phyloP scores from a whole-genome alignment of 768 basidiomycete species.

The Porphyrellus cyaneotinctus region DNA sequence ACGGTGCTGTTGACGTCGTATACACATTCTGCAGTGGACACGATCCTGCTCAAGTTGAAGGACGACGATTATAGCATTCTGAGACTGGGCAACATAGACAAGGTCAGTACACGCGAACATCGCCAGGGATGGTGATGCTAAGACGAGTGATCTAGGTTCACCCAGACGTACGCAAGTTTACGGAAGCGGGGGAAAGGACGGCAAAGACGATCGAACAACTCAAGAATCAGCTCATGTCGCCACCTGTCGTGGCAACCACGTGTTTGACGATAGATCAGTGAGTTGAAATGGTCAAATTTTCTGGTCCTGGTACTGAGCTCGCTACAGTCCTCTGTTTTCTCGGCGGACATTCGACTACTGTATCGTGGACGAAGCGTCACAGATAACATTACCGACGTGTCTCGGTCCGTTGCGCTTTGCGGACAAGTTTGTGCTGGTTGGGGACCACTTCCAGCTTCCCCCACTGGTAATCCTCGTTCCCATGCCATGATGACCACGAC shows the following conservation, averaged over 20 bases:
- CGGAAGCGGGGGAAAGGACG: slow-evolving; percentile 51
- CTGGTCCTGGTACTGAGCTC: slow-evolving; percentile 5
- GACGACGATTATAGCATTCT: slow-evolving; percentile 70
- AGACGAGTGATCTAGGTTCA: slow-evolving; percentile 56
- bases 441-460: slow-evolving; percentile 96
- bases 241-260: slow-evolving; percentile 94
- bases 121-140: not conserved
- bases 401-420: slow-evolving; percentile 90
- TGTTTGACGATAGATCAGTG: slow-evolving; percentile 93
- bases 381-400: slow-evolving; percentile 94
- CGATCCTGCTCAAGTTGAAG: slow-evolving; percentile 82
- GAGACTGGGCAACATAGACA: slow-evolving; percentile 87
- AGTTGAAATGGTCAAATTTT: slow-evolving; percentile 28
- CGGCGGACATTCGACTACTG: slow-evolving; percentile 90
- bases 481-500: not conserved
- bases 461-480: slow-evolving; percentile 60
- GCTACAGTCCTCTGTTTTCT: slow-evolving; percentile 71
- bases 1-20: slow-evolving; percentile 87
- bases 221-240: slow-evolving; percentile 77
- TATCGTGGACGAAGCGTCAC: slow-evolving; percentile 97
- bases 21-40: slow-evolving; percentile 98
- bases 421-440: slow-evolving; percentile 88
- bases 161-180: slow-evolving; percentile 70
- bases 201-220: slow-evolving; percentile 76
- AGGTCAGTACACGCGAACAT: slow-evolving; percentile 45